Evolutionary conservation across 2,329 filamentous ascomycete species (phyloP).

Genomic region (Graphium sp.): DNA sequence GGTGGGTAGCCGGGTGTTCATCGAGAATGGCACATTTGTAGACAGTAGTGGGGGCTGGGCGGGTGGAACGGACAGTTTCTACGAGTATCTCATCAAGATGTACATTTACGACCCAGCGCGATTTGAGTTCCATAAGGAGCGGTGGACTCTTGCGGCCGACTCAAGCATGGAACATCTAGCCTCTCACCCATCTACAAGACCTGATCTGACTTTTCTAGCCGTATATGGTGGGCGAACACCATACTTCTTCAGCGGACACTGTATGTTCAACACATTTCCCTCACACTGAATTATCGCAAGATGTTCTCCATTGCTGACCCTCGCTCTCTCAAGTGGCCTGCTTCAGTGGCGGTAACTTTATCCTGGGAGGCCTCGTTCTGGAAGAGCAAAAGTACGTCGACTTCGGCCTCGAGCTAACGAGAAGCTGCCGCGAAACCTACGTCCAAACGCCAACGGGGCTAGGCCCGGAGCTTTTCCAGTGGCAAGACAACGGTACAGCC

Average conservation of each 20-base stretch:
- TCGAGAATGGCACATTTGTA: constrained; percentile 47
- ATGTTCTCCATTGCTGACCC: too few relatives aligned
- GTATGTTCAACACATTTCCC: too few relatives aligned
- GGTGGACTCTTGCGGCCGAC: constrained; percentile 61
- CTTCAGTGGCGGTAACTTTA: constrained; percentile 74
- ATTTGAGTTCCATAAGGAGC: constrained; percentile 50
- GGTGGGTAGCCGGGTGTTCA: constrained; percentile 49
- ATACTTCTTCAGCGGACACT: constrained; percentile 28
- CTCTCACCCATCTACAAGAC: constrained; percentile 47
- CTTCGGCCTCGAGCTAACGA: constrained; percentile 56
- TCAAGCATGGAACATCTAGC: constrained; percentile 57
- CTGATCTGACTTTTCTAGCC: constrained; percentile 58
- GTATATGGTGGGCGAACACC: constrained; percentile 30
- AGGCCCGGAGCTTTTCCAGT: constrained; percentile 57
- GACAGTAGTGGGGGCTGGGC: constrained; percentile 59
- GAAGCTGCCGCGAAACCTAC: constrained; percentile 63
- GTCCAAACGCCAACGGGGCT: constrained; percentile 50
- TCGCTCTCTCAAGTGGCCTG: constrained; percentile 42
- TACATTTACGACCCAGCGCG: constrained; percentile 56
- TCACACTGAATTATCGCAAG: too few relatives aligned
- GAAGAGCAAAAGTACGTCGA: constrained; percentile 48
- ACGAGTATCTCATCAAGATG: constrained; percentile 88
- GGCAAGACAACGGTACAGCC: constrained; percentile 28
- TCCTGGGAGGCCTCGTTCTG: constrained; percentile 62
- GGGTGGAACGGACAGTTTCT: constrained; percentile 64